These are phyloP conservation scores for Combretum micranthum DNA, from an alignment of 345 rosid species.

Conservation along the genomic window DNA sequence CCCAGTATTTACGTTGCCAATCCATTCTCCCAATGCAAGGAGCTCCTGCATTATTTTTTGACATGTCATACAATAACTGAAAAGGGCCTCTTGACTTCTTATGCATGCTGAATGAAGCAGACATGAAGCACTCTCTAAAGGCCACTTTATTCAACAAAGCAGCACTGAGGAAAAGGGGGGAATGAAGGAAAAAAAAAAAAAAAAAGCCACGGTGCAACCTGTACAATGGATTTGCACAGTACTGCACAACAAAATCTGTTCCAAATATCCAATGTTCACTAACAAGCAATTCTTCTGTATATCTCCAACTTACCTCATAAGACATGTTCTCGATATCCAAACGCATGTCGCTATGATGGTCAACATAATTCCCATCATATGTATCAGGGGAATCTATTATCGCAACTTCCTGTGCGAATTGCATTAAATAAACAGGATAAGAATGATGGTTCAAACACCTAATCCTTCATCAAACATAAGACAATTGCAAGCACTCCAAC, in stretches of 20 bases:
- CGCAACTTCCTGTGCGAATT: conserved; percentile 57
- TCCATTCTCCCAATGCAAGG: conserved; percentile 75
- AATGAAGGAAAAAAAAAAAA: too few relatives aligned
- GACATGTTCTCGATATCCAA: conserved; percentile 90
- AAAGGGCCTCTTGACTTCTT: too few relatives aligned
- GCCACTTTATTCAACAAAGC: too few relatives aligned
- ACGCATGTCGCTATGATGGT: conserved; percentile 87
- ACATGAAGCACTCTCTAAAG: too few relatives aligned
- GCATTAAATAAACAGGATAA: conserved; percentile 2
- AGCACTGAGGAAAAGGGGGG: too few relatives aligned
- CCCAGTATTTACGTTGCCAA: conserved; percentile 78
- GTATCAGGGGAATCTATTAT: conserved; percentile 43
- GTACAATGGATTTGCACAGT: neutral
- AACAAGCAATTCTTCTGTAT: neutral
- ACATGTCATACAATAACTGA: too few relatives aligned
- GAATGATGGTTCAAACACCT: too few relatives aligned
- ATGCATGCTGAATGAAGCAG: too few relatives aligned
- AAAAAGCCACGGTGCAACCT: neutral
- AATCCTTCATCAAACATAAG: too few relatives aligned
- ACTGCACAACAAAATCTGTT: too few relatives aligned
- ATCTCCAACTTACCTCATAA: conserved; percentile 49
- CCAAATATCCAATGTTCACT: too few relatives aligned
- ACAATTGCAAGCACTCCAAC: too few relatives aligned
- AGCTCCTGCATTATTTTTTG: conserved; percentile 47
- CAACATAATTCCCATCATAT: conserved; percentile 42